These are phyloP conservation scores for Panellus pusillus DNA, from an alignment of 768 basidiomycete species.

Conservation along the genomic window DNA sequence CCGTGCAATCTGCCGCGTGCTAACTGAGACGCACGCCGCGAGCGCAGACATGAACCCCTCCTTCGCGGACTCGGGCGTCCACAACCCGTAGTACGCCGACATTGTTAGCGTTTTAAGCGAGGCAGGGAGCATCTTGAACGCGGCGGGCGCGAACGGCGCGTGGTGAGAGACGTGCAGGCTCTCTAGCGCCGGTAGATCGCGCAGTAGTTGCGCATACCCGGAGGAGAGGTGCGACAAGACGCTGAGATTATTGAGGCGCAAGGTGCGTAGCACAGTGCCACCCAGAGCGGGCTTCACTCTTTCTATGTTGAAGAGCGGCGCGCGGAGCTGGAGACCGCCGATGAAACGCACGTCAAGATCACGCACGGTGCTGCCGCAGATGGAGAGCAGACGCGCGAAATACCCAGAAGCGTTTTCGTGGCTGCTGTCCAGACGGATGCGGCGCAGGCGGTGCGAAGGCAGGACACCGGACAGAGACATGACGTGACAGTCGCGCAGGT, in stretches of 20 bases:
- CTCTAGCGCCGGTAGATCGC: conserved; percentile 24
- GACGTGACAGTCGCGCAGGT: conserved; percentile 29
- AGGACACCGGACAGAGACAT: conserved; percentile 24
- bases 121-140: conserved; percentile 27
- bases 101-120: conserved; percentile 19
- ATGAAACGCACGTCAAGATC: conserved; percentile 30
- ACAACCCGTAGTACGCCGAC: conserved; percentile 27
- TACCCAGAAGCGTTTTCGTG: conserved; percentile 27
- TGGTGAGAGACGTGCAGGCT: conserved; percentile 31
- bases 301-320: conserved; percentile 23
- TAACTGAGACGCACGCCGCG: conserved; percentile 15
- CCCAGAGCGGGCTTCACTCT: conserved; percentile 1
- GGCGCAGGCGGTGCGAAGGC: conserved; percentile 25
- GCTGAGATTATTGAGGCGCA: conserved; percentile 31
- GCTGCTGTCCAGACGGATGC: conserved; percentile 29
- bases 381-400: conserved; percentile 24
- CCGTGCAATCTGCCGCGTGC: conserved; percentile 10
- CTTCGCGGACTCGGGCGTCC: conserved; percentile 19
- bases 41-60: conserved; percentile 19
- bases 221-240: conserved; percentile 26
- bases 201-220: conserved; percentile 25
- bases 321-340: conserved; percentile 27
- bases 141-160: conserved; percentile 22
- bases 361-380: conserved; percentile 24
- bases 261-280: conserved; percentile 19